Base-by-base conservation (phyloP, 2,329 filamentous ascomycete genomes). In the Trichothecium sympodiale region DNA sequence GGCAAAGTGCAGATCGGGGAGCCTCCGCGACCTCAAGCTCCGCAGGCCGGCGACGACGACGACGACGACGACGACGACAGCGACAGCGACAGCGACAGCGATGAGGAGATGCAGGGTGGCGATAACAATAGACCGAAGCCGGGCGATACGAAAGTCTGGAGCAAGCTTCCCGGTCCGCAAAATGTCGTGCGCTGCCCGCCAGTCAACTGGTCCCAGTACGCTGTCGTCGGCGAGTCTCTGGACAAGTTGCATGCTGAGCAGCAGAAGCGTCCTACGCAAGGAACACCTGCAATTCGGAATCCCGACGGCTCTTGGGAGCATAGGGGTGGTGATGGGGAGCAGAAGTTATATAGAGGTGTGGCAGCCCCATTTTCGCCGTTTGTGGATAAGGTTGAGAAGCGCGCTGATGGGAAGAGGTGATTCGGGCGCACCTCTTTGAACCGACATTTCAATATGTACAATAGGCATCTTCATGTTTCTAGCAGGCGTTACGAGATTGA, bases 181-280 rank as follows among this genome's bases (percentile, higher is more conserved):
- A 83, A 83, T 46, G 65, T 96, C 1, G 80, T 93, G 17, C 78
- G 88, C 29, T 86, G 80, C 61, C 89, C 89, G 8, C 82, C 85
- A 8, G 80, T 96, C 51, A 94, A 95, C 62, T 96, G 89, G 89
- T 76, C 79, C 10, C 88, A 94, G 53, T 96, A 96, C 56, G 84
- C 85, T 47, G 70, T 95, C n/a, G 77, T 91, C 3, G 88, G 86
- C 33, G 54, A 59, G 16, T 76, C 84, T 2, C 67, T 95, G 26
- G 86, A 95, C 56, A 83, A 78, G 53, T 65, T 95, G 43, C 88
- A 95, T 54, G 72, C 77, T 34, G 83, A 94, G 51, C 87, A 95
- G 59, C 61, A 78, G 35, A 60, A 64, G 33, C 71, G 74, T 36
- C 87, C 86, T 2, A 61, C 59, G 8, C 65, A 69, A 29, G 75